Evolutionary conservation across 2,329 filamentous ascomycete genomes (phyloP).

Genomic region (Teratosphaeria viscida): DNA sequence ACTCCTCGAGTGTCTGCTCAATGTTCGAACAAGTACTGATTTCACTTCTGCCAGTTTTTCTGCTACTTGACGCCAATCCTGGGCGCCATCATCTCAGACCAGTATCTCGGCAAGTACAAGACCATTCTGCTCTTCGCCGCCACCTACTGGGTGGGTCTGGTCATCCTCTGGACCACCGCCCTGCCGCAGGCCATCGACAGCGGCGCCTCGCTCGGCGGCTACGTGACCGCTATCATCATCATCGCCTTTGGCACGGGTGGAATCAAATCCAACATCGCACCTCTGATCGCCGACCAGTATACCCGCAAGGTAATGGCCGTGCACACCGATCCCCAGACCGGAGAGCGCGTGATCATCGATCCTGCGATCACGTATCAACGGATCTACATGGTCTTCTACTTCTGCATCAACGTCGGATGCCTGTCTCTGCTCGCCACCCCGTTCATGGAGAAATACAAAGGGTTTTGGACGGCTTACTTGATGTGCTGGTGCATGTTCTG

Average conservation of each 20-base stretch:
- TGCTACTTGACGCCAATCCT: conserved; percentile 39
- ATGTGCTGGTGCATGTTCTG: conserved; percentile 54
- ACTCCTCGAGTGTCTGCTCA: background rate
- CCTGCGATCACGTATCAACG: conserved; percentile 38
- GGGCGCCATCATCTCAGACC: conserved; percentile 49
- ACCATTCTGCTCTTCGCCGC: conserved; percentile 58
- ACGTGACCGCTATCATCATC: conserved; percentile 54
- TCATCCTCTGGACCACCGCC: conserved; percentile 55
- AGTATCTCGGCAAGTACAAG: conserved; percentile 57
- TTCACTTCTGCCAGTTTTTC: conserved; percentile 36
- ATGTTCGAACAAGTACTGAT: background rate
- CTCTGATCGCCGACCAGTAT: conserved; percentile 40
- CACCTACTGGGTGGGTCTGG: conserved; percentile 55
- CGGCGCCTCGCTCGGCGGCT: conserved; percentile 51
- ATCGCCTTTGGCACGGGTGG: conserved; percentile 68
- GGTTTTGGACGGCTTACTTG: conserved; percentile 57
- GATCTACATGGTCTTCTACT: conserved; percentile 56
- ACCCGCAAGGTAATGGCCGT: conserved; percentile 31
- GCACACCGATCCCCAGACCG: conserved; percentile 27
- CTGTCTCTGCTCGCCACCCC: conserved; percentile 57
- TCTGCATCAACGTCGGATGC: conserved; percentile 63
- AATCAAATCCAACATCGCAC: conserved; percentile 67
- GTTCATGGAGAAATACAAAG: conserved; percentile 56
- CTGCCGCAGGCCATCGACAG: conserved; percentile 52
- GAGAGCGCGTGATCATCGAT: conserved; percentile 38